Conservation (phyloP, 306 rosid genomes). For the Lablab purpureus region DNA sequence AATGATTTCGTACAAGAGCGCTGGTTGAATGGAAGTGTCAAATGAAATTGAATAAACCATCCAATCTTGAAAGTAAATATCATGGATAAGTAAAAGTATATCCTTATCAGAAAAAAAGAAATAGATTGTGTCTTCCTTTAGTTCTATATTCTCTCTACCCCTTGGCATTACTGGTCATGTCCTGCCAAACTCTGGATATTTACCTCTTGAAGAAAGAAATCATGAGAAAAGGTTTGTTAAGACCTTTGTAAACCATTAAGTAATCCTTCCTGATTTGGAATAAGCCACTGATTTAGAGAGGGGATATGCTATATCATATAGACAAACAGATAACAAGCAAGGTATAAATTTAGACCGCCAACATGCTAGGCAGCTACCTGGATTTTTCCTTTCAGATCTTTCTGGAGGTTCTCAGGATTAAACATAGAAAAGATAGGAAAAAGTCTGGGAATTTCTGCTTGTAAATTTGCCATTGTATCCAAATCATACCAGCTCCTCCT, state of each 20-base stretch:
- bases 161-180: background rate
- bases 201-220: slow-evolving; percentile 14
- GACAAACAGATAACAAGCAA: background rate
- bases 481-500: background rate
- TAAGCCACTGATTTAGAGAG: slow-evolving; percentile 10
- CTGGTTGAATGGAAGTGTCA: background rate
- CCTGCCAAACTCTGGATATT: slow-evolving; percentile 8
- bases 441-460: background rate
- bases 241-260: background rate
- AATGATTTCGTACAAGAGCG: background rate
- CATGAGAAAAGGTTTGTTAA: slow-evolving; percentile 4
- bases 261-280: slow-evolving; percentile 10
- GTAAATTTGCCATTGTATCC: slow-evolving; percentile 14
- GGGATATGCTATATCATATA: background rate
- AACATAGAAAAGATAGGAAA: slow-evolving; percentile 7
- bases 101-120: background rate
- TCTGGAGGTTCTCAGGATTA: background rate
- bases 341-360: background rate
- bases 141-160: slow-evolving; percentile 13
- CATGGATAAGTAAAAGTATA: background rate
- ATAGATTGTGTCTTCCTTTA: background rate
- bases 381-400: slow-evolving; percentile 10
- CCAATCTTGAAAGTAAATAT: background rate
- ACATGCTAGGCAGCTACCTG: background rate
- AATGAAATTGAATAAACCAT: slow-evolving; percentile 26